Base-by-base conservation (phyloP, 495 filamentous ascomycete species). In the Xylaria grammica region DNA sequence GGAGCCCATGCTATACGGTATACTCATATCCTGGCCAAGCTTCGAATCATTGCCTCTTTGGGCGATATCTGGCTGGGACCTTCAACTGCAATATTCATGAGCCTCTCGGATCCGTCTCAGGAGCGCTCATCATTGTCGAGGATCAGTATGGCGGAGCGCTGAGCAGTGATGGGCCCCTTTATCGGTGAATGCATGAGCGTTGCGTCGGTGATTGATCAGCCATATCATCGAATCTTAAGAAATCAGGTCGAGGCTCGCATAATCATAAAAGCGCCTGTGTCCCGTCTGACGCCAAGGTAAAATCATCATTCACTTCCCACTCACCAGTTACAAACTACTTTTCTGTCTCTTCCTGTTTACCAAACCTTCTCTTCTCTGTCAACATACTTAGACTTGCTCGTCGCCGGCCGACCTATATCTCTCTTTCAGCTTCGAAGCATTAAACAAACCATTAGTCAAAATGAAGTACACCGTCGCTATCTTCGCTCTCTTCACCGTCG, bases 381-480 rank as follows among this genome's bases (percentile, higher is more conserved):
- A 62, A 62, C 53, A 70, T 72, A 72, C 70, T 72, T 65, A 50
- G 30, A 68, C 60, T 66, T 67, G 67, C 67, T 74, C 72, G 79
- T 81, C 79, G 79, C 79, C 78, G 79, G 79, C 75, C 79, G 79
- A 81, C 79, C 71, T 74, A 73, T 67, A 68, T 68, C 67, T 50
- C 65, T 70, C 67, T 48, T 68, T 60, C 55, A 65, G 54, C 57
- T 13, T 49, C 27, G 22, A 53, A 57, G 34, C 63, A 54, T 55
- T 17, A 48, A 61, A 53, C 57, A 36, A 66, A 69, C 57, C 68
- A 61, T 56, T 62, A 69, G 72, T 74, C 78, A 84, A 75, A 65
- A 85, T 85, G 83, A 81, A 85, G 80, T 80, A 79, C 77, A 75
- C 77, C 29, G 26, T 80, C 66, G 63, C 76, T 69, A 55, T 84